Conservation (phyloP, 2,329 filamentous ascomycete species). For the Emmonsia crescens region DNA sequence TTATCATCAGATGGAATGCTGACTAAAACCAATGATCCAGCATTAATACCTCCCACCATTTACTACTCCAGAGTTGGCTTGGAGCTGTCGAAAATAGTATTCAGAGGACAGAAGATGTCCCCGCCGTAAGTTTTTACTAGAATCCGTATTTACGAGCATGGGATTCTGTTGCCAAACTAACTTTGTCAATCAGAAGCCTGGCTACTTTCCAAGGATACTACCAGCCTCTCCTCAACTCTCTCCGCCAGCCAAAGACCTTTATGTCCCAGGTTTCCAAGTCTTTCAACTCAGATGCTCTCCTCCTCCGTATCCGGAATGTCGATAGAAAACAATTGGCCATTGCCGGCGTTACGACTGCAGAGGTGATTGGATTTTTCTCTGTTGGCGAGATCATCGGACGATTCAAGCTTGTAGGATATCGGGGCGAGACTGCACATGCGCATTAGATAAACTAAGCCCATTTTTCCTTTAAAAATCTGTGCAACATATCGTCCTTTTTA, state of each 20-base stretch:
- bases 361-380: conserved; percentile 93
- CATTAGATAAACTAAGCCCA: conserved; percentile 15
- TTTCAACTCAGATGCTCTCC: conserved; percentile 5
- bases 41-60: conserved; percentile 70
- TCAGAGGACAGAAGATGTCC: conserved; percentile 79
- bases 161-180: neutral
- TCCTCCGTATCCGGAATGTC: conserved; percentile 55
- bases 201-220: conserved; percentile 80
- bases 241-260: conserved; percentile 59
- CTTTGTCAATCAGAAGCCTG: conserved; percentile 48
- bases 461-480: conserved; percentile 1
- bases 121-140: conserved; percentile 63
- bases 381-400: conserved; percentile 94
- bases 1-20: neutral
- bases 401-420: conserved; percentile 91
- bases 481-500: conserved; percentile 18
- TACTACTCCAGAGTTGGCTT: conserved; percentile 88
- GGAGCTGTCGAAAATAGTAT: conserved; percentile 80
- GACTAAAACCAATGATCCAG: conserved; percentile 39
- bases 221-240: conserved; percentile 58
- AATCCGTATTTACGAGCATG: conserved; percentile 2
- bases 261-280: conserved; percentile 27
- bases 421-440: conserved; percentile 50
- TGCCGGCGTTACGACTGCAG: conserved; percentile 68
- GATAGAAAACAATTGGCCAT: conserved; percentile 59